Evolutionary conservation across 805 yeast genomes (phyloP).

Genomic region (Candida andamanensis): DNA sequence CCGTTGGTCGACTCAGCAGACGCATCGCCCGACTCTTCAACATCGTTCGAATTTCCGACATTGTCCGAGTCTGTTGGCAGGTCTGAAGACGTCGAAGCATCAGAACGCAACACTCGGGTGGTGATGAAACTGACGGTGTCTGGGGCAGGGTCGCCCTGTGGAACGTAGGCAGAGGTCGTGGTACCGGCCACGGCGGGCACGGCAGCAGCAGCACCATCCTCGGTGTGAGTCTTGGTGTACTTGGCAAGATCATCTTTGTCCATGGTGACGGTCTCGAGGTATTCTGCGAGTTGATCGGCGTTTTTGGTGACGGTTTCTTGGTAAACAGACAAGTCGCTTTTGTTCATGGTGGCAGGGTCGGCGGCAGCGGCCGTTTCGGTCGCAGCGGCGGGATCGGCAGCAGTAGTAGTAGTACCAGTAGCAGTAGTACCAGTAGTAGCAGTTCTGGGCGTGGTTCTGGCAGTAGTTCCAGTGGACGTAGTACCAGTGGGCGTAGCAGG

Average conservation of each 20-base stretch:
- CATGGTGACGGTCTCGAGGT: constrained; percentile 6
- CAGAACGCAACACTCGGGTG: constrained; percentile 24
- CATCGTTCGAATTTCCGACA: too few relatives aligned
- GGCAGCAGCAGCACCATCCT: constrained; percentile 13
- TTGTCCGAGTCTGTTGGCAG: constrained; percentile 4
- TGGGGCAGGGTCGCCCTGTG: constrained; percentile 13
- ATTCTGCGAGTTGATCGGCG: constrained; percentile 7
- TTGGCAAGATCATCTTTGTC: constrained; percentile 8
- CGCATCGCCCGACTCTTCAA: constrained; percentile 1
- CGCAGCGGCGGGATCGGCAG: constrained; percentile 15
- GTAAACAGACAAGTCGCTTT: constrained; percentile 8
- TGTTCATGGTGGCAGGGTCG: constrained; percentile 12
- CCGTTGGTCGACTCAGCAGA: too few relatives aligned
- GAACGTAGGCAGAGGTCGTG: constrained; percentile 10
- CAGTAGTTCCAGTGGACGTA: constrained; percentile 7
- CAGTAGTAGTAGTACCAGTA: constrained; percentile 10
- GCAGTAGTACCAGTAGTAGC: constrained; percentile 11
- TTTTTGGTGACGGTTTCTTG: constrained; percentile 9
- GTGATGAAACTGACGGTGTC: constrained; percentile 26
- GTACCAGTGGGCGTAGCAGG: constrained; percentile 8
- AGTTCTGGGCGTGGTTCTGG: constrained; percentile 11
- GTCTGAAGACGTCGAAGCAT: constrained; percentile 10
- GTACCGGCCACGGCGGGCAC: constrained; percentile 13
- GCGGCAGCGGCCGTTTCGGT: constrained; percentile 15
- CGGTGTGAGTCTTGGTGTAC: constrained; percentile 9